Evolutionary conservation across 345 rosid species (phyloP), one percentile per base, ranked within the genome.

Genomic region (Eucalyptus sideroxylon): DNA sequence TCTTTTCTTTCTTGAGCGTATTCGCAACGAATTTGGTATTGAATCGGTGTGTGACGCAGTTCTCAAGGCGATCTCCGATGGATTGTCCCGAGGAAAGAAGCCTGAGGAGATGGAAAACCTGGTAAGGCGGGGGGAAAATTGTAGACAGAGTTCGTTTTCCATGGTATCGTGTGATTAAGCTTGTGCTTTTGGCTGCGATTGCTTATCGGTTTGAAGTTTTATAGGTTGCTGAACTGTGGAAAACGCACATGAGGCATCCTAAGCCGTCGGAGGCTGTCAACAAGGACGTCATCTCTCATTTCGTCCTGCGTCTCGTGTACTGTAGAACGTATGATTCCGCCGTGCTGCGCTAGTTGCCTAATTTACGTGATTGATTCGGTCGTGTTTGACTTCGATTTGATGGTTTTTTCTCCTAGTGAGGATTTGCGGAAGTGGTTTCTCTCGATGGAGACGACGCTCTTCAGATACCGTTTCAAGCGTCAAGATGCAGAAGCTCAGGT

Each of bases 361-460:
- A n/a, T 19, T 87, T 31, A 19, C 2, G 21, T 4, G 16, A 26
- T 47, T 12, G 53, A 87, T 42, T 88, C 31, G 1, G 8, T 89
- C 26, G 82, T 26, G 14, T 21, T 77, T 77, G 13, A 77, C 30
- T 77, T 77, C 16, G 13, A 27, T 86, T 50, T 6, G 16, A 19
- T 72, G 24, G 27, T 53, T 12, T 69, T 72, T 72, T 55, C 11
- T 7, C 31, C 37, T 69, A 98, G 99, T 87, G 98, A 97, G 94
- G 99, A 98, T 44, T 88, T 98, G 87, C 95, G 98, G 92, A 98
- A 96, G 91, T 96, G 97, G 99, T 96, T 98, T 93, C 96, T 98
- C 83, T 94, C 96, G 59, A 96, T 93, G 95, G 99, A 98, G 94
- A 95, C 97, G 86, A 88, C 96, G 17, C 96, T 98, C 67, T 98